phyloP scores from a whole-genome alignment of 129 eudicot species.

The Glebionis coronaria region DNA sequence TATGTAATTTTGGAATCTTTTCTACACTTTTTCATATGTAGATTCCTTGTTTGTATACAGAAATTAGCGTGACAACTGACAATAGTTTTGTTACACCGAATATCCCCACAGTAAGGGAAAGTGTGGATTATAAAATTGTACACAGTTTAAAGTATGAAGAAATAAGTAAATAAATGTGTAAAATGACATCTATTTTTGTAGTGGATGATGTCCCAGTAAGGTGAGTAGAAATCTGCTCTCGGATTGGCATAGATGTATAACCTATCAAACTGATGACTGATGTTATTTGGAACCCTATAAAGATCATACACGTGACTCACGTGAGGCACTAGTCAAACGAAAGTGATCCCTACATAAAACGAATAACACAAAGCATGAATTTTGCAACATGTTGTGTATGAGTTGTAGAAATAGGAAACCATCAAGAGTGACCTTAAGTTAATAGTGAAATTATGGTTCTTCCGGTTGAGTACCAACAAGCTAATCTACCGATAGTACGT shows the following conservation, averaged over 20 bases:
- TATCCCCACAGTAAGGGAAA: too few relatives aligned
- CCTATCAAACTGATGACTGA: constrained; percentile 25
- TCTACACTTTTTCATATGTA: too few relatives aligned
- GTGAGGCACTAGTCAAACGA: constrained; percentile 59
- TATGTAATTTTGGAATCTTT: too few relatives aligned
- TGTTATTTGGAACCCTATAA: constrained; percentile 40
- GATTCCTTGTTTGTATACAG: too few relatives aligned
- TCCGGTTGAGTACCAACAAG: constrained; percentile 39
- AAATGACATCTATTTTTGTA: too few relatives aligned
- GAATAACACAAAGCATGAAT: constrained; percentile 38
- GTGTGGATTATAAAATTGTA: too few relatives aligned
- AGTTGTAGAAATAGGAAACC: constrained; percentile 76
- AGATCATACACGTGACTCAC: constrained; percentile 70
- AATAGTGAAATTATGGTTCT: constrained; percentile 19
- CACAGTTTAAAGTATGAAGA: too few relatives aligned
- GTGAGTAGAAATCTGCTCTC: constrained; percentile 45
- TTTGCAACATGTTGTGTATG: constrained; percentile 46
- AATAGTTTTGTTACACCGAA: too few relatives aligned
- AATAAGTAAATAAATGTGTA: too few relatives aligned
- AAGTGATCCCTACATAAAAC: constrained; percentile 60
- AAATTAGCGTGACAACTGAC: too few relatives aligned
- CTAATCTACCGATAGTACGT: constrained; percentile 41
- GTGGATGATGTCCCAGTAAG: constrained; percentile 51
- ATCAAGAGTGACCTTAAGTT: constrained; percentile 61
- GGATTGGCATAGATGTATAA: constrained; percentile 52